phyloP scores from a whole-genome alignment of 306 rosid genomes.

The Benincasa hispida region DNA sequence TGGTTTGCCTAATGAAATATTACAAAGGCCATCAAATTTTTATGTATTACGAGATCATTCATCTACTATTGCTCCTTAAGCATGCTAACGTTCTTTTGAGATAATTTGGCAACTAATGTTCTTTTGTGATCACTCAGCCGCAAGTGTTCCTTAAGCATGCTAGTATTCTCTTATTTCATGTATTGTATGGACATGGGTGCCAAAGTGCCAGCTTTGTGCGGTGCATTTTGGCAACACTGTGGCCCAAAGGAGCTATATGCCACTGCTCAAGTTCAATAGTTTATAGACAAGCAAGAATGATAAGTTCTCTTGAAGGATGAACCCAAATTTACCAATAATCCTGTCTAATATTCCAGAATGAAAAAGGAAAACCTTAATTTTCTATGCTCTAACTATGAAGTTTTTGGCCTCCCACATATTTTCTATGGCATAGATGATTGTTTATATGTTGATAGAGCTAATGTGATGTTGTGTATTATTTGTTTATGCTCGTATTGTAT shows the following conservation, averaged over 20 bases:
- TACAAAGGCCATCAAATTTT: not conserved
- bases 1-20: not conserved
- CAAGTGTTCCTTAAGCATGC: not conserved
- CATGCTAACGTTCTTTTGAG: not conserved
- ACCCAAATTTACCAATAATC: not conserved
- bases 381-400: not conserved
- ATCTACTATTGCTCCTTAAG: not conserved
- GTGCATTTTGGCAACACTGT: not conserved
- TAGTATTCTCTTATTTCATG: not conserved
- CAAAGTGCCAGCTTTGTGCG: not conserved
- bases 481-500: not conserved
- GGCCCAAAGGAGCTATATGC: not conserved
- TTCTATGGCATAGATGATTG: not conserved
- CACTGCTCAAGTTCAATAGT: not conserved
- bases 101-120: not conserved
- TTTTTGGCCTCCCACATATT: not conserved
- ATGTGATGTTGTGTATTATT: not conserved
- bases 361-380: not conserved
- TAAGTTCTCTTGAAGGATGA: not conserved
- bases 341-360: not conserved
- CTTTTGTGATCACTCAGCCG: not conserved
- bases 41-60: not conserved
- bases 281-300: not conserved
- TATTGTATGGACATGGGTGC: not conserved
- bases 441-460: not conserved